phyloP scores from a whole-genome alignment of 345 rosid genomes.

The Eutrema yunnanense region DNA sequence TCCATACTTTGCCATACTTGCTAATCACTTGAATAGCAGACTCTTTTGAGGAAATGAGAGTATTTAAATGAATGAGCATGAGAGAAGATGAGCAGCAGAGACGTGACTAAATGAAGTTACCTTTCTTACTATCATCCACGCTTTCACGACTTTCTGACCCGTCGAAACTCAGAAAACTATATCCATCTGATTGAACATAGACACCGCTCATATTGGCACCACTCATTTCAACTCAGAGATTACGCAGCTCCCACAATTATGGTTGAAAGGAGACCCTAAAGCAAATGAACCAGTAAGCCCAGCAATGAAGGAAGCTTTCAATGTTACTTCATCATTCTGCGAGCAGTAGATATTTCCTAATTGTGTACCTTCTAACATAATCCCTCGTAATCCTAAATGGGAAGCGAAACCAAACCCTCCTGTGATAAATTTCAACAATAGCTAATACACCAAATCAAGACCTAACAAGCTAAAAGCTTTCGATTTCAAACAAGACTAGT shows the following conservation, averaged over 20 bases:
- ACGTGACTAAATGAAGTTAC: background rate
- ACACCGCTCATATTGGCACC: conserved; percentile 24
- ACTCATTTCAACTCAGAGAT: conserved; percentile 12
- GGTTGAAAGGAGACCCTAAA: conserved; percentile 20
- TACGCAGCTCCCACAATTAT: conserved; percentile 5
- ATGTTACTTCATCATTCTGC: too few species aligned
- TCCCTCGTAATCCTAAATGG: background rate
- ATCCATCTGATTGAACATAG: conserved; percentile 36
- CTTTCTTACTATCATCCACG: conserved; percentile 35
- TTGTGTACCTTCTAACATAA: background rate
- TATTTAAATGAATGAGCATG: background rate
- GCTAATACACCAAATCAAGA: background rate
- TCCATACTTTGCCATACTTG: too few species aligned
- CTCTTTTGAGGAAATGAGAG: background rate
- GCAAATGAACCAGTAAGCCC: conserved; percentile 1
- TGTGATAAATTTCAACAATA: background rate
- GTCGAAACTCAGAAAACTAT: conserved; percentile 26
- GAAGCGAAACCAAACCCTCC: background rate
- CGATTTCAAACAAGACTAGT: background rate
- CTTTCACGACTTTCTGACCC: conserved; percentile 33
- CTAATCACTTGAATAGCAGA: too few species aligned
- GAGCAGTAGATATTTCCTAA: too few species aligned
- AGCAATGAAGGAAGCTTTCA: background rate
- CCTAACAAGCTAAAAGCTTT: conserved; percentile 1
- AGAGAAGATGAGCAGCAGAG: background rate